Evolutionary conservation across 2,329 filamentous ascomycete genomes (phyloP).

Genomic region (Epicoccum nigrum): DNA sequence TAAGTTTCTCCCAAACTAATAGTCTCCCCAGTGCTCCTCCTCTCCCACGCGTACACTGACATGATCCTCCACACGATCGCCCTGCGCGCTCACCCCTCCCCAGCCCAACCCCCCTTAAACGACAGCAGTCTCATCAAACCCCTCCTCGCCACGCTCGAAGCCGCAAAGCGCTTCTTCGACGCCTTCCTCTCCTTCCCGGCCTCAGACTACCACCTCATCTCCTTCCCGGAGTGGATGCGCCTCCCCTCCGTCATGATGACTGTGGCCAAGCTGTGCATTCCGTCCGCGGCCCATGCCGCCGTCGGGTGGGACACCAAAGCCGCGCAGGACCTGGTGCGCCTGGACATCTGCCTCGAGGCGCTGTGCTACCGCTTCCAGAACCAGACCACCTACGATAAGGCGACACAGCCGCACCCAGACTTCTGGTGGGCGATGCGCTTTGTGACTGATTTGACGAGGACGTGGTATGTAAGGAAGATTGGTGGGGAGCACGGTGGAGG

Average conservation of each 20-base stretch:
- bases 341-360: slow-evolving; percentile 43
- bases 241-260: slow-evolving; percentile 40
- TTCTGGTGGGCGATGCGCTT: slow-evolving; percentile 42
- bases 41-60: slow-evolving; percentile 37
- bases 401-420: slow-evolving; percentile 33
- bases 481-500: not conserved
- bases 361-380: slow-evolving; percentile 44
- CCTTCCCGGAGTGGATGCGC: slow-evolving; percentile 44
- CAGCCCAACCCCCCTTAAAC: not conserved
- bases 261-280: slow-evolving; percentile 37
- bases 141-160: slow-evolving; percentile 56
- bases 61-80: slow-evolving; percentile 37
- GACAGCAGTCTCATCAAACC: slow-evolving; percentile 31
- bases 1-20: not conserved
- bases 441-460: slow-evolving; percentile 37
- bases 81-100: slow-evolving; percentile 22
- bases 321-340: slow-evolving; percentile 38
- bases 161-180: slow-evolving; percentile 71
- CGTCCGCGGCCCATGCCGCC: slow-evolving; percentile 27
- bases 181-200: slow-evolving; percentile 73
- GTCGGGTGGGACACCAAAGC: slow-evolving; percentile 41
- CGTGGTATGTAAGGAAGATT: slow-evolving; percentile 39
- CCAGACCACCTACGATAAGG: slow-evolving; percentile 32
- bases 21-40: slow-evolving; percentile 28
- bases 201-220: slow-evolving; percentile 50